phyloP scores from a whole-genome alignment of 225 moss, liverwort and hornwort genomes.

The Marchantia paleacea region DNA sequence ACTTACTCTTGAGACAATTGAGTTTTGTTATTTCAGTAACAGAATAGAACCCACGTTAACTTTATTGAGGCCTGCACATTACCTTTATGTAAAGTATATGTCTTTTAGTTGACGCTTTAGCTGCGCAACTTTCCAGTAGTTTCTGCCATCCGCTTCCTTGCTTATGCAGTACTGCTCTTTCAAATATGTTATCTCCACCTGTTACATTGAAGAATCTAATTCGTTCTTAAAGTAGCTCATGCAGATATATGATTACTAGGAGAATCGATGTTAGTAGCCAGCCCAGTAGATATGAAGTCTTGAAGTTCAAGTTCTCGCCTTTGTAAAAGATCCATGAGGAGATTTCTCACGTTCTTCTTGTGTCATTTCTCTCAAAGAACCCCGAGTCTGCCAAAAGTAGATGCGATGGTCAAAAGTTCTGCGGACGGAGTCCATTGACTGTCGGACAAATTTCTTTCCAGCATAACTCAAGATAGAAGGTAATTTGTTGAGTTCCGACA shows the following conservation, averaged over 20 bases:
- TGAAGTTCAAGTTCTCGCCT: slow-evolving; percentile 11
- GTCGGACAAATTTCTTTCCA: no score
- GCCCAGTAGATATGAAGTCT: no score
- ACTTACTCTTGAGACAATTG: no score
- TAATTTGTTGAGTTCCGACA: no score
- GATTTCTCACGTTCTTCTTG: slow-evolving; percentile 38
- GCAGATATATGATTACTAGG: background rate
- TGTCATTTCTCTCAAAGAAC: slow-evolving; percentile 51
- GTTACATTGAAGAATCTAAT: background rate
- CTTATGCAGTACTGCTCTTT: slow-evolving; percentile 41
- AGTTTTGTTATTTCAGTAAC: no score
- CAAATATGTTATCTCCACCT: slow-evolving; percentile 49
- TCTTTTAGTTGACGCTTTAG: slow-evolving; percentile 37
- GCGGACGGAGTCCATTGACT: no score
- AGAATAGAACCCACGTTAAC: background rate
- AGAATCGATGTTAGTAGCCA: background rate
- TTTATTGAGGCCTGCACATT: background rate
- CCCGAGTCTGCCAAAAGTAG: slow-evolving; percentile 31
- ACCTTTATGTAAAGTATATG: slow-evolving; percentile 54
- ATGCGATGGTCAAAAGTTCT: background rate
- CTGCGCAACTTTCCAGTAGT: slow-evolving; percentile 32
- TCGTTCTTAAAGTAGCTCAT: background rate
- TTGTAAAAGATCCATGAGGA: slow-evolving; percentile 46
- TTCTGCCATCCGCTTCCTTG: slow-evolving; percentile 18
- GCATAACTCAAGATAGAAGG: no score